Evolutionary conservation across 371 early-diverging fungal genomes (phyloP), one percentile per base, ranked within the genome.

Genomic region (Mucor circinelloides): DNA sequence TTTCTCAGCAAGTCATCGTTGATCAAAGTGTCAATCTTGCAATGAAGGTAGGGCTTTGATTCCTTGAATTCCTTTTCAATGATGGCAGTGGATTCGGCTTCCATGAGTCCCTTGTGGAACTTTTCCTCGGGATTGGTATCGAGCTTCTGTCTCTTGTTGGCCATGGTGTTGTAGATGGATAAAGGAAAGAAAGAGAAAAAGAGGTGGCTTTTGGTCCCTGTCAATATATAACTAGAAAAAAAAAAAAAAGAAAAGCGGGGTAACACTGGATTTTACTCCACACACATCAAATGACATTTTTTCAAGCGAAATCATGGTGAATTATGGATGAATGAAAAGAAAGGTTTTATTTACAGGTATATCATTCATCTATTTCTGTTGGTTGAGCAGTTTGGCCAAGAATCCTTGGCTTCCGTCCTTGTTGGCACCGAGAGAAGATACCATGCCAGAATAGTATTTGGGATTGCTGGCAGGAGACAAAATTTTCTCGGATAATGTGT

Each of bases 41-140:
- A 80, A 75, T 93, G 90, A 57, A 80, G 74, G 76, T 86, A 93
- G 2, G 92, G 92, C 48, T 76, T 75, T 6, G 91, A 88, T 12
- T 71, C 75, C 30, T 75, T 73, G 64, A 75, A 83, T 9, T 77
- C 69, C 27, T 73, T 69, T 36, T 76, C 68, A 46, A 83, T 68
- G 13, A 25, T 60, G 2, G 61, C 32, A 3, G 64, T 55, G 0
- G 75, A 72, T 1, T 38, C 58, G 1, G 66, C 25, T 9, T 75
- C 71, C 17, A 83, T 55, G 0, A 83, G 57, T 13, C 76, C 83
- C 0, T 65, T 50, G 13, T 72, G 67, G 36, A 83, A 83, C 38
- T 71, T 70, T 1, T 70, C 68, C 38, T 69, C 58, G 23, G 64
- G 56, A 3, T 66, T 59, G 17, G 31, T 58, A 44, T 63, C 64